Evolutionary conservation across 2,329 filamentous ascomycete genomes (phyloP).

Genomic region (Epichloe baconii): DNA sequence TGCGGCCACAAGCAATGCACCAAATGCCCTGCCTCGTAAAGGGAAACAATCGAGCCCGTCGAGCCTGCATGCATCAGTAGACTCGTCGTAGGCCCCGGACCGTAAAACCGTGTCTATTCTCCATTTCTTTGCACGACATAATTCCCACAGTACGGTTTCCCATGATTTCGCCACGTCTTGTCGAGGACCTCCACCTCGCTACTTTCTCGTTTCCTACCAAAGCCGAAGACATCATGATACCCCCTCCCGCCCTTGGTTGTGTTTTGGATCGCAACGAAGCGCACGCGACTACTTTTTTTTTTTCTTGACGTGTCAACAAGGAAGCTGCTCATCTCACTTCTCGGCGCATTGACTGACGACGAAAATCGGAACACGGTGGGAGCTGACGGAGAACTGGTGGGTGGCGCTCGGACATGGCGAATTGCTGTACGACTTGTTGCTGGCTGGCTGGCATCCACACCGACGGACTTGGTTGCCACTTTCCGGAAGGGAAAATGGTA

Average conservation of each 20-base stretch:
- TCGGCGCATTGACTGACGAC: no score
- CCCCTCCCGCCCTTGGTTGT: neutral
- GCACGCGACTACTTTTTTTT: neutral
- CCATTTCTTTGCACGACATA: neutral
- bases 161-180: neutral
- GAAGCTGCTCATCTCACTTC: neutral
- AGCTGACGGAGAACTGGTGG: no score
- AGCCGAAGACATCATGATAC: neutral
- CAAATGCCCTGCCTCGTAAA: slow-evolving; percentile 23
- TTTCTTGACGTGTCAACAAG: neutral
- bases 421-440: no score
- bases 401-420: no score
- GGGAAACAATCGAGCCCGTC: no score
- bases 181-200: neutral
- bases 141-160: neutral
- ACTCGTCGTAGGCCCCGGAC: no score
- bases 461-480: no score
- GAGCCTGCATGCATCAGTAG: no score
- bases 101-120: neutral
- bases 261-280: neutral
- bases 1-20: slow-evolving; percentile 38
- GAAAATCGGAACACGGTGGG: no score
- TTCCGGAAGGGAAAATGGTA: no score
- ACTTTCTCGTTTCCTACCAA: neutral
- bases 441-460: no score